phyloP scores from a whole-genome alignment of 306 rosid species.

The Pyrus bretschneideri region DNA sequence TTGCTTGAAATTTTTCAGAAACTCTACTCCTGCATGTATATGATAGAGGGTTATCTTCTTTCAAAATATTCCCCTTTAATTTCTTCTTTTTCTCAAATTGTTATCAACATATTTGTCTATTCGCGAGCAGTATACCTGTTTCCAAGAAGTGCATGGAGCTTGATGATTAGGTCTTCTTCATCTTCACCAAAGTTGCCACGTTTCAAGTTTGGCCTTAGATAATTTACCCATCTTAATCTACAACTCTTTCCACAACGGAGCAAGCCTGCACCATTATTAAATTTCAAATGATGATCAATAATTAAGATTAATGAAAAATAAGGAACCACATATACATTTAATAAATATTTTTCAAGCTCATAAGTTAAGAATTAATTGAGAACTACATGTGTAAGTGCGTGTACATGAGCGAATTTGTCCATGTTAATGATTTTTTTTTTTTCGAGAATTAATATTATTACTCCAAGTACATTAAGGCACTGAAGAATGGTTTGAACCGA shows the following conservation, averaged over 20 bases:
- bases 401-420: not conserved
- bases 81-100: not conserved
- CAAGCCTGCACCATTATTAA: constrained; percentile 36
- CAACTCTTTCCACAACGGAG: constrained; percentile 75
- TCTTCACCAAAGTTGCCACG: constrained; percentile 66
- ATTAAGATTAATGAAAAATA: not conserved
- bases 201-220: constrained; percentile 66
- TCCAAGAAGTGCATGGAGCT: constrained; percentile 67
- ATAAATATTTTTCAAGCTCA: not conserved
- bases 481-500: not conserved
- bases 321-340: too few relatives aligned
- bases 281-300: not conserved
- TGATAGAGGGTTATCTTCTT: not conserved
- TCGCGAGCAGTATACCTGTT: constrained; percentile 42
- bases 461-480: not conserved
- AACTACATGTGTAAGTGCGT: not conserved
- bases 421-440: not conserved
- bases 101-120: not conserved
- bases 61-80: not conserved
- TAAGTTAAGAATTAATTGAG: not conserved
- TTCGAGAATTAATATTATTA: too few relatives aligned
- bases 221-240: constrained; percentile 69
- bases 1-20: not conserved
- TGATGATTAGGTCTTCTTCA: constrained; percentile 71
- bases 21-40: not conserved